A percentile compares a stretch with the other conserved stretches of the same genome.
Evolutionary conservation across 2,329 filamentous ascomycete species (phyloP).

Genomic region (Botrytis tulipae): DNA sequence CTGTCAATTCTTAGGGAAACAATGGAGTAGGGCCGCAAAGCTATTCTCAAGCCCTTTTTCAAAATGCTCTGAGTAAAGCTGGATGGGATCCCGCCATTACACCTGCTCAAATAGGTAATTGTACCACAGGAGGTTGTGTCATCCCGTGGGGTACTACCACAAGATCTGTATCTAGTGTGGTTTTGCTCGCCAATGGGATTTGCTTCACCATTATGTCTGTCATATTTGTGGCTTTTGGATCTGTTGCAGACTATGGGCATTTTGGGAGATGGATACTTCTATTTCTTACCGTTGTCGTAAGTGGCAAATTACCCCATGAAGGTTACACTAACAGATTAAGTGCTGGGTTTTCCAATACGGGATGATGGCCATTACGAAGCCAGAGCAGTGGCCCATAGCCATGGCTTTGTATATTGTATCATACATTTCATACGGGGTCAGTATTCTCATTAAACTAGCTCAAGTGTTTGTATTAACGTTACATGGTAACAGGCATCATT

Average conservation of each 20-base stretch:
- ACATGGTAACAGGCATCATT: slow-evolving; percentile 38
- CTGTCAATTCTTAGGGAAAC: slow-evolving; percentile 34
- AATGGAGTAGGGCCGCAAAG: slow-evolving; percentile 45
- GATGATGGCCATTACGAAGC: slow-evolving; percentile 42
- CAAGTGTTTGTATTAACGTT: neutral
- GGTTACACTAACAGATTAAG: neutral
- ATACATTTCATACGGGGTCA: slow-evolving; percentile 40
- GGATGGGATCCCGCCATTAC: slow-evolving; percentile 42
- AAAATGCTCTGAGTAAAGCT: slow-evolving; percentile 42
- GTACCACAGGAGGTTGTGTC: slow-evolving; percentile 39
- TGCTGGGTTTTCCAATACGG: slow-evolving; percentile 44
- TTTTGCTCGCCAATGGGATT: slow-evolving; percentile 44
- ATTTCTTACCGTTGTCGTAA: slow-evolving; percentile 40
- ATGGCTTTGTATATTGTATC: slow-evolving; percentile 44
- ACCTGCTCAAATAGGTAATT: slow-evolving; percentile 31
- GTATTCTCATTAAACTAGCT: neutral
- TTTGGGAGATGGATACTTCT: slow-evolving; percentile 45
- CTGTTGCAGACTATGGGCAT: slow-evolving; percentile 44
- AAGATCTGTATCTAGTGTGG: slow-evolving; percentile 41
- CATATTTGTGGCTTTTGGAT: slow-evolving; percentile 44
- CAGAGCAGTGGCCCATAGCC: slow-evolving; percentile 43
- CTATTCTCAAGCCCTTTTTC: slow-evolving; percentile 44
- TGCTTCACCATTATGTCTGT: slow-evolving; percentile 45
- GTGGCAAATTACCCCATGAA: neutral
- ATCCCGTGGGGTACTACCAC: slow-evolving; percentile 43